Conservation (phyloP, 2,329 filamentous ascomycete genomes). For the Xylaria sp. region DNA sequence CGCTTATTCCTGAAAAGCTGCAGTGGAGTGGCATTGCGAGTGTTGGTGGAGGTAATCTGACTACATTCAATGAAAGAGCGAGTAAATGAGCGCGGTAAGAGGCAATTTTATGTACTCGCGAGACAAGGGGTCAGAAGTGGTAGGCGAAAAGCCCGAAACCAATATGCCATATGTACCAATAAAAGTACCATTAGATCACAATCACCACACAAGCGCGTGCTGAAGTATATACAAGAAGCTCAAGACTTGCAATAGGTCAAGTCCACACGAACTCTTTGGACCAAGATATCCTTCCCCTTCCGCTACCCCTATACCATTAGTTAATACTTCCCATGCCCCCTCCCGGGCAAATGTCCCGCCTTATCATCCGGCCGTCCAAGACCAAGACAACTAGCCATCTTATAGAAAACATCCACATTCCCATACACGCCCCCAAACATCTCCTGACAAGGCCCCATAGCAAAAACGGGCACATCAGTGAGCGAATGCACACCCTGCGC, state of each 20-base stretch:
- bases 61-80: conserved; percentile 24
- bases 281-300: background rate
- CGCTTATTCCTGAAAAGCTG: conserved; percentile 55
- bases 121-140: background rate
- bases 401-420: conserved; percentile 80
- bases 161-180: background rate
- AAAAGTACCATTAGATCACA: background rate
- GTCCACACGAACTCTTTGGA: background rate
- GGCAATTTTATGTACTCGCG: too few relatives aligned
- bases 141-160: background rate
- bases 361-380: conserved; percentile 53
- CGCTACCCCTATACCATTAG: background rate
- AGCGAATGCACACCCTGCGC: conserved; percentile 79
- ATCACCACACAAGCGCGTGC: background rate
- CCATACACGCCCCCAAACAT: conserved; percentile 77
- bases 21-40: conserved; percentile 53
- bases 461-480: conserved; percentile 82
- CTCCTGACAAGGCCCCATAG: conserved; percentile 81
- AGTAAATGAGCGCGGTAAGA: background rate
- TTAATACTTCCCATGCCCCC: background rate
- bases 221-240: background rate
- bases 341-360: background rate
- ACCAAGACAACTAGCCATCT: conserved; percentile 76
- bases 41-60: conserved; percentile 42
- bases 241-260: background rate